phyloP scores from a whole-genome alignment of 2,329 filamentous ascomycete species.

The Pleurostoma richardsiae region DNA sequence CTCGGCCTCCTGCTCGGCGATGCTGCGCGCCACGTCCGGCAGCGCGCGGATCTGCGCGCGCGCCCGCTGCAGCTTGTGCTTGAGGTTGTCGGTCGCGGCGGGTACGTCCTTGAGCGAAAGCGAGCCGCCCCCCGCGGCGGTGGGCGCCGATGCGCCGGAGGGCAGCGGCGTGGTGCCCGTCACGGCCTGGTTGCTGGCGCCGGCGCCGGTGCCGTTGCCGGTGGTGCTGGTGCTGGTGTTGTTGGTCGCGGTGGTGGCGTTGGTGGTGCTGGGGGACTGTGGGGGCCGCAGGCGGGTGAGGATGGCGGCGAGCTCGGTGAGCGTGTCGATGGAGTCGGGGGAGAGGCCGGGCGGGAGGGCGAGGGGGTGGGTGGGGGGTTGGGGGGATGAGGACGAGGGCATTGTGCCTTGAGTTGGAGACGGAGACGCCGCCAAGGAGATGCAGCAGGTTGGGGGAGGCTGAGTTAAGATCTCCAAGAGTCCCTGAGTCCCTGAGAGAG shows the following conservation, averaged over 20 bases:
- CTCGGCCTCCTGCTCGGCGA: conserved; percentile 67
- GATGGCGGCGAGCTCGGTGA: conserved; percentile 75
- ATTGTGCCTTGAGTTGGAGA: background rate
- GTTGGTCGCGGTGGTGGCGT: conserved; percentile 20
- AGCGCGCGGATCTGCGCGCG: conserved; percentile 59
- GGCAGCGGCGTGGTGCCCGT: conserved; percentile 17
- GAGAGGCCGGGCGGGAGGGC: conserved; percentile 61
- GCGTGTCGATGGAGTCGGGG: conserved; percentile 78
- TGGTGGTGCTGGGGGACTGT: conserved; percentile 26
- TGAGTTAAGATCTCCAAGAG: too few relatives aligned
- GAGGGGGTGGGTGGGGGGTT: conserved; percentile 29
- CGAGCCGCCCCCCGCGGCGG: conserved; percentile 14
- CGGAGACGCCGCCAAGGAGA: too few relatives aligned
- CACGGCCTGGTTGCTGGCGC: conserved; percentile 13
- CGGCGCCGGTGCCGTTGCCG: conserved; percentile 16
- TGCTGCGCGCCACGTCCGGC: conserved; percentile 63
- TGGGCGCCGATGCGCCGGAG: conserved; percentile 21
- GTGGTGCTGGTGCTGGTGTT: conserved; percentile 13
- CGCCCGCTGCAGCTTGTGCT: conserved; percentile 78
- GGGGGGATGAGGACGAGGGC: background rate
- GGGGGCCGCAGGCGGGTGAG: conserved; percentile 65
- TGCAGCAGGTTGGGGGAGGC: too few relatives aligned
- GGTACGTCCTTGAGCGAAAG: conserved; percentile 68
- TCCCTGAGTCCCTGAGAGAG: too few relatives aligned
- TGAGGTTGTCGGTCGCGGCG: conserved; percentile 71